A percentile compares a stretch with the other conserved stretches of the same genome.
Conservation (phyloP, 2,329 filamentous ascomycete species). For the Fusarium sp. region DNA sequence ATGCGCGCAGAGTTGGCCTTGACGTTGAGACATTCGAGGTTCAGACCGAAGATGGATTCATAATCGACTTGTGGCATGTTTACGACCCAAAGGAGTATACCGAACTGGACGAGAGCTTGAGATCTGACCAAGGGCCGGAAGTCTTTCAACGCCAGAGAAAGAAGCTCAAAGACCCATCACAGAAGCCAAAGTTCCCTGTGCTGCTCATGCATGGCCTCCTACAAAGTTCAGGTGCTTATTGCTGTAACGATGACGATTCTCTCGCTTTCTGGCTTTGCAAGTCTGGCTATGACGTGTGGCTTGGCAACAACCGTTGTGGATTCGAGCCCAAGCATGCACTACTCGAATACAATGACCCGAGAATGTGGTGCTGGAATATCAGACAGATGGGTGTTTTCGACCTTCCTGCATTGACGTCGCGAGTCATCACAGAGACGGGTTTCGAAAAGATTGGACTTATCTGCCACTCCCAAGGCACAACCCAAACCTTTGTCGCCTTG, state of each 20-base stretch:
- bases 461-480: slow-evolving; percentile 91
- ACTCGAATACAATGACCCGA: slow-evolving; percentile 79
- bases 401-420: slow-evolving; percentile 81
- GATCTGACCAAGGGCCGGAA: slow-evolving; percentile 66
- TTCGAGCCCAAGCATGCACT: slow-evolving; percentile 81
- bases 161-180: slow-evolving; percentile 51
- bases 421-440: slow-evolving; percentile 83
- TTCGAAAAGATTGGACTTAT: slow-evolving; percentile 86
- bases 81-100: slow-evolving; percentile 83
- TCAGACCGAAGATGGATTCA: slow-evolving; percentile 93
- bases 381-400: slow-evolving; percentile 93
- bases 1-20: slow-evolving; percentile 86
- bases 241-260: slow-evolving; percentile 88
- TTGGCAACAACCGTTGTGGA: slow-evolving; percentile 93
- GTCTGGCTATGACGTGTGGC: slow-evolving; percentile 93
- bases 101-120: slow-evolving; percentile 61
- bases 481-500: slow-evolving; percentile 86
- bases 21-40: slow-evolving; percentile 87
- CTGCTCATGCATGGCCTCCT: slow-evolving; percentile 89
- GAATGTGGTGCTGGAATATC: slow-evolving; percentile 98
- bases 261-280: slow-evolving; percentile 94
- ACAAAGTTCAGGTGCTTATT: slow-evolving; percentile 89
- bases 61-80: slow-evolving; percentile 89
- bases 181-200: slow-evolving; percentile 78
- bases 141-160: slow-evolving; percentile 64